Evolutionary conservation across 345 rosid genomes (phyloP).

Genomic region (Cardiospermum halicacabum): DNA sequence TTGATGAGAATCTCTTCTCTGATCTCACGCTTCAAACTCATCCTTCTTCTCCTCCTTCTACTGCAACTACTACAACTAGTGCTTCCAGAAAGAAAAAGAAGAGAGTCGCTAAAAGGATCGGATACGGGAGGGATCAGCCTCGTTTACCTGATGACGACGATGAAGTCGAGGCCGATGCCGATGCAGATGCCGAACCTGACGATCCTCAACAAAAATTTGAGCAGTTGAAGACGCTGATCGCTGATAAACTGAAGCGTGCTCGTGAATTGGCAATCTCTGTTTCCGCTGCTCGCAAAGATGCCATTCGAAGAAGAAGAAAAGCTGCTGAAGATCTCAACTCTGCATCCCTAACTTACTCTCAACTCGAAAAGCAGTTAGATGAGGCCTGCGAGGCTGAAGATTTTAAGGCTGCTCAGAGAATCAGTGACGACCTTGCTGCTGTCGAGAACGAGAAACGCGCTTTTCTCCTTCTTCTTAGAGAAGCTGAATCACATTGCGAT

Average conservation of each 20-base stretch:
- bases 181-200: neutral
- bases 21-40: constrained; percentile 56
- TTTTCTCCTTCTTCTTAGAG: constrained; percentile 45
- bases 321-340: constrained; percentile 52
- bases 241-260: constrained; percentile 47
- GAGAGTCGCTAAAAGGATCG: constrained; percentile 65
- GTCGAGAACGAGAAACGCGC: constrained; percentile 48
- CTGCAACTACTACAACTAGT: constrained; percentile 28
- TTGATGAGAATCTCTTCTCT: constrained; percentile 81
- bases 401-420: constrained; percentile 70
- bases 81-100: constrained; percentile 71
- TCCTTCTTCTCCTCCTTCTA: constrained; percentile 11
- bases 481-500: constrained; percentile 57
- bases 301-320: constrained; percentile 55
- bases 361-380: constrained; percentile 65
- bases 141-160: constrained; percentile 26
- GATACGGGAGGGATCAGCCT: constrained; percentile 52
- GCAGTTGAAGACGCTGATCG: constrained; percentile 39
- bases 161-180: constrained; percentile 18
- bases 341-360: constrained; percentile 44
- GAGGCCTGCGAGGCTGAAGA: constrained; percentile 86
- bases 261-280: constrained; percentile 47
- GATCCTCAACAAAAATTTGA: constrained; percentile 24
- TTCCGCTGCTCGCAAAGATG: constrained; percentile 52
- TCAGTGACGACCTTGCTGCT: constrained; percentile 64